phyloP scores from a whole-genome alignment of 1,284 basidiomycete species.

The Abortiporus biennis region DNA sequence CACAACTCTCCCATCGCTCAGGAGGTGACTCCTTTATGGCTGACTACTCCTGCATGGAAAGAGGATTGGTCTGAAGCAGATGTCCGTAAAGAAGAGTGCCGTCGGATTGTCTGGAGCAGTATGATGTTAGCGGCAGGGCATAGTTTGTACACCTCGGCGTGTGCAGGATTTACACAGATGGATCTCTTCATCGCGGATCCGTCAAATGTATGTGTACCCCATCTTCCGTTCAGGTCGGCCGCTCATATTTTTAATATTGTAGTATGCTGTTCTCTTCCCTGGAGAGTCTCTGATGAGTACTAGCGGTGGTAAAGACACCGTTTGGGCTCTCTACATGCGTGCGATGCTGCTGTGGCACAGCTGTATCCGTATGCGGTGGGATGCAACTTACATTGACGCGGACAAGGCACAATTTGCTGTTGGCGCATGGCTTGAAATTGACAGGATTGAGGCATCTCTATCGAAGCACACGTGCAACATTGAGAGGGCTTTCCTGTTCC shows the following conservation, averaged over 20 bases:
- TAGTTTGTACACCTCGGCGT: conserved; percentile 52
- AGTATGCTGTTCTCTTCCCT: conserved; percentile 68
- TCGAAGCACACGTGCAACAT: conserved; percentile 59
- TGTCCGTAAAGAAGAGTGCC: conserved; percentile 61
- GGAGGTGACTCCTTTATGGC: conserved; percentile 58
- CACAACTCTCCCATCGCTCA: conserved; percentile 39
- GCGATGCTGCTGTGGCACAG: conserved; percentile 67
- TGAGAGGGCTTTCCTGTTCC: conserved; percentile 61
- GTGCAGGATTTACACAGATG: conserved; percentile 27
- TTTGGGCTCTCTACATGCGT: conserved; percentile 69
- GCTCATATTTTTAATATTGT: conserved; percentile 3
- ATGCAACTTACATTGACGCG: conserved; percentile 31
- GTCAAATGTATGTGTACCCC: conserved; percentile 47
- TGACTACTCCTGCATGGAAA: conserved; percentile 58
- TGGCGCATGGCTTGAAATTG: conserved; percentile 66
- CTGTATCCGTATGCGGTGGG: conserved; percentile 54
- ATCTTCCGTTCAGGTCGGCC: conserved; percentile 5
- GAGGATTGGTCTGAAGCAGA: conserved; percentile 52
- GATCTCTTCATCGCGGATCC: conserved; percentile 60
- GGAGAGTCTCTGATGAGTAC: conserved; percentile 47
- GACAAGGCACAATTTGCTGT: conserved; percentile 59
- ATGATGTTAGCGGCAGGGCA: conserved; percentile 58
- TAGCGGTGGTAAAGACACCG: conserved; percentile 47
- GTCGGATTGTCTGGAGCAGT: conserved; percentile 68
- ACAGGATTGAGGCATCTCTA: conserved; percentile 55